Base-by-base conservation (phyloP, 202 grass and related monocot genomes). In the Musa balbisiana region DNA sequence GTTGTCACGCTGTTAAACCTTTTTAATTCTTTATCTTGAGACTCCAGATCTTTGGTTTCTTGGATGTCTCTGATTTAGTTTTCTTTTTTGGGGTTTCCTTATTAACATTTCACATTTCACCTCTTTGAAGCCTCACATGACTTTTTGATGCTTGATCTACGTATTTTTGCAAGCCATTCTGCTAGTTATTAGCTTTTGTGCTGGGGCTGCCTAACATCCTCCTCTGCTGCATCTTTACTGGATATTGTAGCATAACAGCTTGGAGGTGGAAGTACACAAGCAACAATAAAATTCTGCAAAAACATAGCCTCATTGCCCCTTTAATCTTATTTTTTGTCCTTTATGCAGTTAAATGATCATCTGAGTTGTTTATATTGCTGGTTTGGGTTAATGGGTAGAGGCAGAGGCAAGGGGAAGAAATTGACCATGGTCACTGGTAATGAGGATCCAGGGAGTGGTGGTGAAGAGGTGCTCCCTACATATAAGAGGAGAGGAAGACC, bases 401-500 rank as follows among this genome's bases (percentile, higher is more conserved):
- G 86, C 75, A 86, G 86, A 84, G 89, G 88, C 26, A 92, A 84
- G 76, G 86, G 89, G 50, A 88, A 76, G 83, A 86, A 86, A 73
- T 27, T 77, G 52, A 75, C 79, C 49, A 70, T 75, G 12, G 76
- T 69, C 20, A 86, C 79, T 66, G 88, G 79, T 79, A 86, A 88
- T 82, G 89, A 88, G 33, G 89, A 92, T 54, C 85, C 83, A 80
- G 89, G 72, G 6, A 86, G 86, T 82, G 79, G 83, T 23, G 81
- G 75, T 20, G 89, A 92, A 82, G 89, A 88, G 69, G 81, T 84
- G 1, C 58, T 82, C 51, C 89, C 89, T 49, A 79, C 67, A 56
- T 86, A 80, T 60, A 92, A 88, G 81, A 92, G 86, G 81, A 92
- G 89, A 65, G 89, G 89, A 64, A 92, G 86, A 56, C 86, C 89